A percentile compares a stretch with the other conserved stretches of the same genome.
Conservation (phyloP, 768 basidiomycete species). For the Mycena chlorophos region DNA sequence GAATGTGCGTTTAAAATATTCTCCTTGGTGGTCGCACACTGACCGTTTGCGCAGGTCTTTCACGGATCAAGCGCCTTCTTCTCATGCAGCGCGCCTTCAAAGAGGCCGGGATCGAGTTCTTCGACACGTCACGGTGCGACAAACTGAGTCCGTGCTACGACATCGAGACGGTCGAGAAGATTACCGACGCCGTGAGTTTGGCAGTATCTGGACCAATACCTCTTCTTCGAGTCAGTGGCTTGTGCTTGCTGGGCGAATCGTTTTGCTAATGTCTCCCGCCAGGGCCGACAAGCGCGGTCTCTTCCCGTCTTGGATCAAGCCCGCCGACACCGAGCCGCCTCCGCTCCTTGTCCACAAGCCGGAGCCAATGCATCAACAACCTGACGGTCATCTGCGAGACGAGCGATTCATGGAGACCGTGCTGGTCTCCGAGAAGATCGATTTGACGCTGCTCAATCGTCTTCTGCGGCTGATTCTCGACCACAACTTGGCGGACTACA, state of each 20-base stretch:
- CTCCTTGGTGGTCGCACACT: not conserved
- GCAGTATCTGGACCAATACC: conserved; percentile 94
- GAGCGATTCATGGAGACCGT: conserved; percentile 98
- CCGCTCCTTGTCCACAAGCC: conserved; percentile 97
- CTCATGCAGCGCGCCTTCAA: conserved; percentile 99
- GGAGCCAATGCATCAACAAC: no score
- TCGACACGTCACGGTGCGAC: conserved; percentile 96
- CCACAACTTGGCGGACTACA: conserved; percentile 98
- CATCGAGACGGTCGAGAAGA: conserved; percentile 99
- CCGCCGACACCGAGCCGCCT: conserved; percentile 94
- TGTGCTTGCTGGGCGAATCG: no score
- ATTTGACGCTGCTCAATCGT: conserved; percentile 92
- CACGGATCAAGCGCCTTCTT: conserved; percentile 95
- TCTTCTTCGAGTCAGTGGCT: conserved; percentile 99
- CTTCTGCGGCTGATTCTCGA: conserved; percentile 94
- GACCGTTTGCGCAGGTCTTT: conserved; percentile 54
- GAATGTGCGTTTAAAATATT: conserved; percentile 44
- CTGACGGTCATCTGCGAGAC: conserved; percentile 99
- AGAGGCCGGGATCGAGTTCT: conserved; percentile 95
- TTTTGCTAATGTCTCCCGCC: no score
- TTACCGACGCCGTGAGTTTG: conserved; percentile 85
- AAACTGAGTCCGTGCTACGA: conserved; percentile 98
- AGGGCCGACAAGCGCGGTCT: conserved; percentile 95
- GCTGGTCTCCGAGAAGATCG: conserved; percentile 99
- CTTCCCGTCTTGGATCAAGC: conserved; percentile 99